Conservation (phyloP, 192 early-diverging fungal genomes). For the Diversispora epigaea region DNA sequence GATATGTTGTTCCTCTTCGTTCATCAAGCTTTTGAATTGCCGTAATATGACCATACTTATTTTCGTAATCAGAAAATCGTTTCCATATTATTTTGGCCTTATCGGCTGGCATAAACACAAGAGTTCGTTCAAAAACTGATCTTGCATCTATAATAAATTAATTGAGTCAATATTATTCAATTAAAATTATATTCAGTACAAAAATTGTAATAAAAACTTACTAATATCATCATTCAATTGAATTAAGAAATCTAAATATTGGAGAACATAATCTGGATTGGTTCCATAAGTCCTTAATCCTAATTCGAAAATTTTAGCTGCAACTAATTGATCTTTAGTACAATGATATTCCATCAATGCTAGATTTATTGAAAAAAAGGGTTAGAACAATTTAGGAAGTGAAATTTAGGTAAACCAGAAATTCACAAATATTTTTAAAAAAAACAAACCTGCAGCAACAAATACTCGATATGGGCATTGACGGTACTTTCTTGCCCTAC, state of each 20-base stretch:
- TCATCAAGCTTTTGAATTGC: conserved; percentile 76
- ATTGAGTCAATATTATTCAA: not conserved
- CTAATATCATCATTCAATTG: conserved; percentile 89
- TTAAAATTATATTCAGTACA: not conserved
- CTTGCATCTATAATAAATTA: conserved; percentile 59
- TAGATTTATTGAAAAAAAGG: not conserved
- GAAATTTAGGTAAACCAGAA: not conserved
- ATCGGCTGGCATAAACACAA: conserved; percentile 65
- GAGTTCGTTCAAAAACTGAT: conserved; percentile 88
- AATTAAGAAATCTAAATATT: conserved; percentile 88
- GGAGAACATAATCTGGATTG: conserved; percentile 67
- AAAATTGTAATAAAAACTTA: conserved; percentile 34
- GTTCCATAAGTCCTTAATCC: conserved; percentile 79
- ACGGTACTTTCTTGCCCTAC: conserved; percentile 68
- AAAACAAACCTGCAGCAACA: conserved; percentile 67
- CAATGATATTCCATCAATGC: conserved; percentile 93
- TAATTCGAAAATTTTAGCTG: conserved; percentile 88
- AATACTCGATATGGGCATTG: conserved; percentile 84
- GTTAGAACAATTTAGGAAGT: not conserved
- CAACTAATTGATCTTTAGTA: conserved; percentile 79
- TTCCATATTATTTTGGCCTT: conserved; percentile 78
- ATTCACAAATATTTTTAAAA: not conserved
- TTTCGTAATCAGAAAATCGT: conserved; percentile 82
- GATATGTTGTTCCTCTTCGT: conserved; percentile 71
- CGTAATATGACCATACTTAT: conserved; percentile 81